Evolutionary conservation across 345 rosid genomes (phyloP).

Genomic region (Corymbia maculata): DNA sequence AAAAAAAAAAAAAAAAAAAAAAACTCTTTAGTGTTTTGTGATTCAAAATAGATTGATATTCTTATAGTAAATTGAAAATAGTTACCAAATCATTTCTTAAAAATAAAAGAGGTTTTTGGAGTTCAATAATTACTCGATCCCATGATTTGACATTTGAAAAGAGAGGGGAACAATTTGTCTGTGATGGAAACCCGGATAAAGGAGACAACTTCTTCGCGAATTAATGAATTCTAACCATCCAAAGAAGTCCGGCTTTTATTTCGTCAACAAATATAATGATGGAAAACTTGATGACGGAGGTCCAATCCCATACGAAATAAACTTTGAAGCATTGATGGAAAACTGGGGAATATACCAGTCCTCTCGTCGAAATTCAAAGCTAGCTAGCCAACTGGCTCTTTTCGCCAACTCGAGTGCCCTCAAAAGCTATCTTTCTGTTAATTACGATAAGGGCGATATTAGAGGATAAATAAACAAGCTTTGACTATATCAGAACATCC

Average conservation of each 20-base stretch:
- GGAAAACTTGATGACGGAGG: neutral
- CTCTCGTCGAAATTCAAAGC: neutral
- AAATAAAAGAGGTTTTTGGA: neutral
- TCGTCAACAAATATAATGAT: neutral
- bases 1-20: too few species aligned
- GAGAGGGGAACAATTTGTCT: neutral
- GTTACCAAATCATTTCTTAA: too few species aligned
- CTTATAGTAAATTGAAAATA: too few species aligned
- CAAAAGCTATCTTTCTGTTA: neutral
- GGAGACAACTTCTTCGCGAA: neutral
- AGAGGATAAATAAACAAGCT: neutral
- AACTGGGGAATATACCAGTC: neutral
- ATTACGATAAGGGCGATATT: neutral
- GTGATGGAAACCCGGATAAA: neutral
- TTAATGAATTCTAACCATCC: neutral
- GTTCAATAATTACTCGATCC: neutral
- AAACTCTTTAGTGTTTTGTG: too few species aligned
- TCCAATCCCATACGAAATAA: neutral
- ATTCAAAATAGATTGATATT: too few species aligned
- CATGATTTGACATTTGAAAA: neutral
- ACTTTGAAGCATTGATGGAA: neutral
- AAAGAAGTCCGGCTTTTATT: neutral
- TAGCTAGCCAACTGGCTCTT: neutral
- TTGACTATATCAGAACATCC: fast-evolving
- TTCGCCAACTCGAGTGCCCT: neutral